Base-by-base conservation (phyloP, 78 protist genomes). In the Polysphondylium violaceum region DNA sequence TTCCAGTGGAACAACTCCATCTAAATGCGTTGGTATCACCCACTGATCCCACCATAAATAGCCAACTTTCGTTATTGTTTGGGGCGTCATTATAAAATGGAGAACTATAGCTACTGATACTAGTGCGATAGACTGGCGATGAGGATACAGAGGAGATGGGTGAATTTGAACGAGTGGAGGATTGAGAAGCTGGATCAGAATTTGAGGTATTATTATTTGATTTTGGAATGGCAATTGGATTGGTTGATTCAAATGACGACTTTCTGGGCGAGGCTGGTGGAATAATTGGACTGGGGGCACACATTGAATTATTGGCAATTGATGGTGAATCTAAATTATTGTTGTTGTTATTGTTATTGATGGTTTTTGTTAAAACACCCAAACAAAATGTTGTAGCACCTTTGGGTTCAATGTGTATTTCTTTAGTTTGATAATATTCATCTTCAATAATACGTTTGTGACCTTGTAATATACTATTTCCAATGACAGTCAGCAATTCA, bases 391-490 rank as follows among this genome's bases (percentile, higher is more conserved):
- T 83, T 0, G 91, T 83, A 0, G 91, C 91, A 56, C 91, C 91
- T 29, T 73, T 72, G 67, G 91, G 91, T 83, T 83, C 91, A 69
- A 69, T 27, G 43, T 83, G 91, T 41, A 83, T 69, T 23, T 83
- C 91, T 44, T 58, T 43, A 17, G 35, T 55, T 43, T 67, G 68
- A 56, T 83, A 83, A 31, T 58, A 56, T 44, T 83, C 91, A 59
- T 83, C 79, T 2, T 83, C 79, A 29, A 83, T 44, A 21, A 83
- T 83, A 27, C 79, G 56, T 36, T 68, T 83, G 31, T 83, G 91
- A 43, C 79, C 91, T n/a, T 83, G 55, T 35, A 83, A 40, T 44
- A 83, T 83, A 44, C 81, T 31, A 44, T 83, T 83, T 12, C 79
- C 91, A 31, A 83, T 25, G 5, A 71, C 35, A 0, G 77, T 83